Evolutionary conservation across 371 early-diverging fungal genomes (phyloP), one percentile per base, ranked within the genome.

Genomic region (Chytridiales sp.): DNA sequence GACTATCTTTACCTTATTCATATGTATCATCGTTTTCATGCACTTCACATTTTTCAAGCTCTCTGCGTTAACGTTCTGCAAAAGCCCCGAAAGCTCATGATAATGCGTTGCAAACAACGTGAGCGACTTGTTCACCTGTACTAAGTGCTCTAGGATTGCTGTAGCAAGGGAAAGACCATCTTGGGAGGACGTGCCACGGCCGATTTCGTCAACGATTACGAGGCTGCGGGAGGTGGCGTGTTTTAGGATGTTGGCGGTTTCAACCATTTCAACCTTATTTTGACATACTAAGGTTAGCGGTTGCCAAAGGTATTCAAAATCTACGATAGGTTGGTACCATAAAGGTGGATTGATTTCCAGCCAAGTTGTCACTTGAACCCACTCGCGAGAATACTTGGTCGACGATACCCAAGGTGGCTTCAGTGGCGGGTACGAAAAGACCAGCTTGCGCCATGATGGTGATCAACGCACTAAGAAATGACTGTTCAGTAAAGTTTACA

Each of bases 191-290:
- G 99, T 99, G 11, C 99, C 99, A 39, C 99, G 86, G 1, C 99
- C 99, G 19, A 99, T 87, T 70, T 99, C 99, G 68, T 99, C 99
- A 79, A 99, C 86, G 35, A 99, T 89, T 3, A 95, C 89, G 38
- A 98, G 79, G 11, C 94, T 93, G 3, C 75, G 68, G 3, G 72
- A 47, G 0, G 94, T 92, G 2, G 95, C 94, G 47, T 87, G 78
- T 24, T 81, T 78, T 30, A 95, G 76, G 30, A 99, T 97, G 9
- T 83, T 79, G 0, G 95, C 91, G 0, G 95, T 90, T 72, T 99
- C 99, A 11, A 76, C 70, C 99, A 99, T 99, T 76, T 99, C 99
- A 6, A 77, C 67, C 76, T 72, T n/a, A 8, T 0, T 24, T 13
- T 22, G 35, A 19, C 21, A 22, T 21, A 31, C 11, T 15, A 48